Conservation (phyloP, 345 rosid genomes). For the Hevea brasiliensis region DNA sequence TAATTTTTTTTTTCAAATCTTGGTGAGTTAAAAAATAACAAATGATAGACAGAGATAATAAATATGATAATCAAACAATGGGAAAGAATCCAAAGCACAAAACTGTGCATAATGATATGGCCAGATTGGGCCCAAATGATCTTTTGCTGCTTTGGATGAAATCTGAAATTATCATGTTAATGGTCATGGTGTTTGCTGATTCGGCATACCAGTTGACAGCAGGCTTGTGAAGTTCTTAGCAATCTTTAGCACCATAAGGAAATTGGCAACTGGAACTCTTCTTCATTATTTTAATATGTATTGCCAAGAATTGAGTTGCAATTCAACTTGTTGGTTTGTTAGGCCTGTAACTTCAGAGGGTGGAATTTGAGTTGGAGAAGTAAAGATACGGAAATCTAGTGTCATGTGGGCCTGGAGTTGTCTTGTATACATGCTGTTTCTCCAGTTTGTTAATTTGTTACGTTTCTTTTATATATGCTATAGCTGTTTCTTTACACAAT, state of each 20-base stretch:
- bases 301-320: neutral
- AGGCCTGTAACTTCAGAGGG: neutral
- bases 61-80: neutral
- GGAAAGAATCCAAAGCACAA: neutral
- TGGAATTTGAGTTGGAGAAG: neutral
- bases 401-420: neutral
- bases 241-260: neutral
- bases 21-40: neutral
- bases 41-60: neutral
- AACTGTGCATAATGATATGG: neutral
- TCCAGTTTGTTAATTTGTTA: too few species aligned
- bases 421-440: too few species aligned
- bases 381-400: neutral
- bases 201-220: neutral
- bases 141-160: neutral
- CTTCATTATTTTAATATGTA: neutral
- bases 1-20: neutral
- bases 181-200: constrained; percentile 1
- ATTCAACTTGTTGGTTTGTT: neutral
- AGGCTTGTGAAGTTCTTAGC: neutral
- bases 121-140: neutral
- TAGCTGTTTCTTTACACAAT: too few species aligned
- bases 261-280: neutral
- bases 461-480: too few species aligned
- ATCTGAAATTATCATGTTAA: neutral